These are phyloP conservation scores for Auricularia cornea DNA, from an alignment of 768 basidiomycete genomes.

Conservation along the genomic window DNA sequence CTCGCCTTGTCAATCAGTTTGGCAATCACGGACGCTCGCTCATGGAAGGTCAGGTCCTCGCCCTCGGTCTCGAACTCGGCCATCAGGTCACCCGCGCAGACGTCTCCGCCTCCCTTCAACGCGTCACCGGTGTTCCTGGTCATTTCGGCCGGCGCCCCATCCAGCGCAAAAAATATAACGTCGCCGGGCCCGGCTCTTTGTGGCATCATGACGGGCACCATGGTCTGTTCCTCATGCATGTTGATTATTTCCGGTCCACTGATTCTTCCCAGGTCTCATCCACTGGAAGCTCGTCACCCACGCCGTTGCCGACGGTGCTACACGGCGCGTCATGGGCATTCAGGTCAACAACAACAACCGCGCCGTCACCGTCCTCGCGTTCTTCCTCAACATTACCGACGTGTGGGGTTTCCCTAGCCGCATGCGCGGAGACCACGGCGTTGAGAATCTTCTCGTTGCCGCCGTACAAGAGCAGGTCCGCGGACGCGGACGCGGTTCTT, in stretches of 20 bases:
- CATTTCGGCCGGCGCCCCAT: constrained; percentile 3
- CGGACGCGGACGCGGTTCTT: constrained; percentile 18
- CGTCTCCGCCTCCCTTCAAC: not conserved
- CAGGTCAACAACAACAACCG: constrained; percentile 31
- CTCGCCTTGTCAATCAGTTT: no score
- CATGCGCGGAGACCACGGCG: constrained; percentile 31
- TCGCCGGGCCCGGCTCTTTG: constrained; percentile 13
- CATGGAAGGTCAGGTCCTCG: no score
- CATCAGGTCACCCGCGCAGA: not conserved
- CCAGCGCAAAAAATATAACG: constrained; percentile 7
- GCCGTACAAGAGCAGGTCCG: constrained; percentile 21
- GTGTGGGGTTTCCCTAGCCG: constrained; percentile 24
- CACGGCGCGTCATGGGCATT: constrained; percentile 12
- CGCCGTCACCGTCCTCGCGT: constrained; percentile 26
- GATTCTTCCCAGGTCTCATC: constrained; percentile 16
- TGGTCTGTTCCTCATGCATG: constrained; percentile 8
- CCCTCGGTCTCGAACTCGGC: no score
- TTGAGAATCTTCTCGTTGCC: constrained; percentile 23
- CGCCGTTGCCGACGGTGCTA: constrained; percentile 15
- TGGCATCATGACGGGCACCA: constrained; percentile 21
- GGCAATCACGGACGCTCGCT: no score
- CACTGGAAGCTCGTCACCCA: constrained; percentile 17
- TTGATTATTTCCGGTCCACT: constrained; percentile 6
- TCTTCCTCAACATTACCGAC: constrained; percentile 20
- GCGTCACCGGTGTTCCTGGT: not conserved